Conservation (phyloP, 75 land plant genomes). For the Pinus albicaulis region DNA sequence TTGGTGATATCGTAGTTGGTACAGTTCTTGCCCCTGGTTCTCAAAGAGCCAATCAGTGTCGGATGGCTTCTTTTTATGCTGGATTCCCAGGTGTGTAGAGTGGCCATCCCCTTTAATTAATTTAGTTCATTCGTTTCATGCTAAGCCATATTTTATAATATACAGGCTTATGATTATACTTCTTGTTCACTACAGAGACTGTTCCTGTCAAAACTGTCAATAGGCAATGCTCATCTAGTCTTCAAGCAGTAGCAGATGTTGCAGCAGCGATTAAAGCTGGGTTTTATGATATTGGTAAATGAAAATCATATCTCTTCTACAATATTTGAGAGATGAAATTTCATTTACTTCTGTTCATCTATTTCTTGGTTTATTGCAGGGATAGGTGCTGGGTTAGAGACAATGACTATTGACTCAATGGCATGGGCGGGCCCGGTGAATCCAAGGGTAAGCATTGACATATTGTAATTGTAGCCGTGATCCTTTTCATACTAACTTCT, state of each 20-base stretch:
- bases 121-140: too few species aligned
- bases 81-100: slow-evolving; percentile 35
- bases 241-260: slow-evolving; percentile 74
- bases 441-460: slow-evolving; percentile 21
- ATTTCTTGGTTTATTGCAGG: background rate
- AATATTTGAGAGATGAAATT: background rate
- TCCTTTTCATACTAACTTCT: too few species aligned
- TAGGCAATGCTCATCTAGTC: slow-evolving; percentile 69
- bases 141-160: too few species aligned
- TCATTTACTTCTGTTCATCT: background rate
- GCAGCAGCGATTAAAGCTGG: slow-evolving; percentile 66
- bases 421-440: slow-evolving; percentile 33
- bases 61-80: slow-evolving; percentile 34
- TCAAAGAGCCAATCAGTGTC: slow-evolving; percentile 33
- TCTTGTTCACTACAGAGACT: slow-evolving; percentile 30
- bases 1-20: slow-evolving; percentile 47
- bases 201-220: slow-evolving; percentile 65
- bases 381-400: slow-evolving; percentile 35
- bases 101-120: too few species aligned
- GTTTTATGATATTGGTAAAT: slow-evolving; percentile 68
- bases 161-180: background rate
- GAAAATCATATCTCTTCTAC: background rate
- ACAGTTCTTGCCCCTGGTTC: slow-evolving; percentile 39
- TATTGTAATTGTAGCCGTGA: slow-evolving; percentile 8
- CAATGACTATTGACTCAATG: slow-evolving; percentile 34